Conservation (phyloP, 2,329 filamentous ascomycete genomes). For the Verticillium albo-atrum region DNA sequence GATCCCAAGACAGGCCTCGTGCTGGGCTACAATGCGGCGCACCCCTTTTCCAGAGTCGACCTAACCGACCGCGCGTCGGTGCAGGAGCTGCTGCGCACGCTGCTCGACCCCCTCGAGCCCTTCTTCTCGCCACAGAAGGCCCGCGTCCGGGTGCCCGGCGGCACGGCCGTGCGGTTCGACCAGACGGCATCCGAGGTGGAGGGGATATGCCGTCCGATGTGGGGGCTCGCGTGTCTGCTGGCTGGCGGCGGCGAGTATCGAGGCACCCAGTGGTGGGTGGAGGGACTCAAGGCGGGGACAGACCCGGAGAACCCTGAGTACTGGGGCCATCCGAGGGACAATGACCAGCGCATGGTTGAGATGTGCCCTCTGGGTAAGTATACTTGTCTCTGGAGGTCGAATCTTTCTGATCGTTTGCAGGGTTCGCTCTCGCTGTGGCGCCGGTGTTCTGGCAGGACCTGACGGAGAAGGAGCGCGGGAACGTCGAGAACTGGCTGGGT, state of each 20-base stretch:
- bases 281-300: conserved; percentile 66
- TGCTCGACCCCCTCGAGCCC: conserved; percentile 66
- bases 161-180: conserved; percentile 72
- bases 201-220: conserved; percentile 69
- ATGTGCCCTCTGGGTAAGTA: conserved; percentile 64
- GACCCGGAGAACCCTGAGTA: conserved; percentile 67
- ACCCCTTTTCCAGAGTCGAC: conserved; percentile 50
- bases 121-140: conserved; percentile 67
- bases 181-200: conserved; percentile 74
- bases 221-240: conserved; percentile 68
- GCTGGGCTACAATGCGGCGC: conserved; percentile 47
- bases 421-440: conserved; percentile 69
- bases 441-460: conserved; percentile 62
- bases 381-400: not conserved
- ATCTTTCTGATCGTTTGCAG: conserved; percentile 16
- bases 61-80: conserved; percentile 49
- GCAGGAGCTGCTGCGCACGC: conserved; percentile 55
- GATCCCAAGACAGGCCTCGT: conserved; percentile 17
- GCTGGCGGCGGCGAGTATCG: conserved; percentile 63
- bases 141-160: conserved; percentile 62
- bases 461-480: conserved; percentile 54
- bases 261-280: conserved; percentile 61
- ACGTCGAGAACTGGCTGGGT: conserved; percentile 68
- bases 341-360: conserved; percentile 81
- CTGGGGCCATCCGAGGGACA: conserved; percentile 72